Conservation (phyloP, 2,329 filamentous ascomycete genomes). For the Pezicula neosporulosa region DNA sequence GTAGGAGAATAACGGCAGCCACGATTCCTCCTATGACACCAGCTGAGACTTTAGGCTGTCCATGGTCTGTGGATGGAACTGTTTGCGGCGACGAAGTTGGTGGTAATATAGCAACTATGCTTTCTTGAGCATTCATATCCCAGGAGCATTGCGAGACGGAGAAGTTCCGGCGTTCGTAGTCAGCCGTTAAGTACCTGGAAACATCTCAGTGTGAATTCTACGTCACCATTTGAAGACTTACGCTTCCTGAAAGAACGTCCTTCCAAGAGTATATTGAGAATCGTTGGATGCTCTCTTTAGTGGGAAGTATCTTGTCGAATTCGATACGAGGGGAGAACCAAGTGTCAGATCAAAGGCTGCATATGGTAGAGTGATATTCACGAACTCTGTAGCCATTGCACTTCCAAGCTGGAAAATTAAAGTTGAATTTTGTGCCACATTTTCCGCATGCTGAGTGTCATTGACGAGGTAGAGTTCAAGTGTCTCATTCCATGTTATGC, state of each 20-base stretch:
- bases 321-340: conserved; percentile 27
- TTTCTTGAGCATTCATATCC: not conserved
- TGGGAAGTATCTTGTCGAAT: conserved; percentile 31
- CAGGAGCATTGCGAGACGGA: conserved; percentile 22
- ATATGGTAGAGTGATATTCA: conserved; percentile 31
- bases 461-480: conserved; percentile 29
- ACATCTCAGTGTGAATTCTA: not conserved
- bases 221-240: conserved; percentile 1
- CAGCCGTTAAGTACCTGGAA: conserved; percentile 28
- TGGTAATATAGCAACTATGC: not conserved
- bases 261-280: conserved; percentile 33
- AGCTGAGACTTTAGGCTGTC: too few relatives aligned
- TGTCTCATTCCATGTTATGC: conserved; percentile 30
- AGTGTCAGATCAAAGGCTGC: conserved; percentile 32
- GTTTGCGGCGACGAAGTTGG: not conserved
- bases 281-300: conserved; percentile 28
- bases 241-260: conserved; percentile 36
- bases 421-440: conserved; percentile 24
- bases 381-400: conserved; percentile 18
- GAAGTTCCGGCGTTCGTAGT: conserved; percentile 33
- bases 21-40: too few relatives aligned
- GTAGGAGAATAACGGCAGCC: too few relatives aligned
- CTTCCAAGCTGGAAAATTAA: conserved; percentile 31
- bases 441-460: conserved; percentile 14
- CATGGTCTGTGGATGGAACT: too few relatives aligned